These are phyloP conservation scores for Cytospora leucostoma DNA, from an alignment of 2,329 filamentous ascomycete species.

Conservation along the genomic window DNA sequence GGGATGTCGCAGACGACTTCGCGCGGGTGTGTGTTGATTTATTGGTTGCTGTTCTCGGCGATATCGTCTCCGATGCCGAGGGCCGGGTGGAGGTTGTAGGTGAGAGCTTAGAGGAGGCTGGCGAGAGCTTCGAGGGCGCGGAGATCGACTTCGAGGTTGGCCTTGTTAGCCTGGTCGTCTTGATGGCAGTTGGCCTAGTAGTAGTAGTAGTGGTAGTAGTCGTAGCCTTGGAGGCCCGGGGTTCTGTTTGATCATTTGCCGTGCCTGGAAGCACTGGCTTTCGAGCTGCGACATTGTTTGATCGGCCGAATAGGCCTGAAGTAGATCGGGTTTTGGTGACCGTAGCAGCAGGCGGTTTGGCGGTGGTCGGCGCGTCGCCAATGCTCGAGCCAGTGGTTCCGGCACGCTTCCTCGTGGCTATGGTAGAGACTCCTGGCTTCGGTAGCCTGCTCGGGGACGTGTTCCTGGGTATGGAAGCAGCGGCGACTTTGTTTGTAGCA, in stretches of 20 bases:
- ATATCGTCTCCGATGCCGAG: slow-evolving; percentile 35
- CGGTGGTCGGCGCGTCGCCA: slow-evolving; percentile 2
- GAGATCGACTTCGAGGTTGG: slow-evolving; percentile 26
- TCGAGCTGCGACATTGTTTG: slow-evolving; percentile 28
- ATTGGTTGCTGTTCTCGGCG: slow-evolving; percentile 27
- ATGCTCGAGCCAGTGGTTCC: slow-evolving; percentile 6
- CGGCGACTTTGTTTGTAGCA: slow-evolving; percentile 5
- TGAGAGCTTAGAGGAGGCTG: slow-evolving; percentile 26
- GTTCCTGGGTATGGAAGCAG: slow-evolving; percentile 32
- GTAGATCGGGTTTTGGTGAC: slow-evolving; percentile 28
- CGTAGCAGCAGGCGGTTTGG: not conserved
- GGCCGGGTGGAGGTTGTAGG: slow-evolving; percentile 30
- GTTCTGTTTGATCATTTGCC: slow-evolving; percentile 3
- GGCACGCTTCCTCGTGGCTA: slow-evolving; percentile 30
- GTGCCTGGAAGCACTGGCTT: slow-evolving; percentile 31
- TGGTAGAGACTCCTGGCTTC: slow-evolving; percentile 44
- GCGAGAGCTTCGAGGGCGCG: slow-evolving; percentile 24
- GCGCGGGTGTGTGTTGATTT: slow-evolving; percentile 40
- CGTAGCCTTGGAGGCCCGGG: not conserved
- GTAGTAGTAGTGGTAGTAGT: not conserved
- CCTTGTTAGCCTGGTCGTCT: slow-evolving; percentile 28
- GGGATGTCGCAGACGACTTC: slow-evolving; percentile 44
- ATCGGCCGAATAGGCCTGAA: slow-evolving; percentile 31
- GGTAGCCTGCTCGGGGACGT: slow-evolving; percentile 54
- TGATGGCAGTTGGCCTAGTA: slow-evolving; percentile 25